Evolutionary conservation across 1,284 basidiomycete genomes (phyloP).

Genomic region (Trametes hirsuta): DNA sequence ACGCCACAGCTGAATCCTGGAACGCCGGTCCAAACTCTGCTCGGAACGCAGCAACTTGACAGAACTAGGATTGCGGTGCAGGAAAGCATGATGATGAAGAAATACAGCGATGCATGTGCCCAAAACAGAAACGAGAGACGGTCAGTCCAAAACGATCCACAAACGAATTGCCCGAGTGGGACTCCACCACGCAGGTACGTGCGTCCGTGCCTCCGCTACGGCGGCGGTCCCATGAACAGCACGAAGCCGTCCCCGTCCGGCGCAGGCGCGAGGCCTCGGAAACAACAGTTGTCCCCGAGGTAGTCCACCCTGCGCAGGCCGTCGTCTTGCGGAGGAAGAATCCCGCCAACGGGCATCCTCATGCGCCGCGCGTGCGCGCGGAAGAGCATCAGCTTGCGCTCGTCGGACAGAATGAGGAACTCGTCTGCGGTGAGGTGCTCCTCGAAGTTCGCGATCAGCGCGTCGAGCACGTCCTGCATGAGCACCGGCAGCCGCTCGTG

Average conservation of each 20-base stretch:
- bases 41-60: background rate
- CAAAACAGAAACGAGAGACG: background rate
- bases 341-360: constrained; percentile 13
- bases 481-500: constrained; percentile 46
- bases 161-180: constrained; percentile 12
- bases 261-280: constrained; percentile 57
- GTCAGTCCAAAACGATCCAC: background rate
- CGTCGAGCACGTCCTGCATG: constrained; percentile 52
- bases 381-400: constrained; percentile 35
- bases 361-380: constrained; percentile 37
- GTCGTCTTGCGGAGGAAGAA: constrained; percentile 31
- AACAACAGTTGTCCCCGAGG: constrained; percentile 50
- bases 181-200: background rate
- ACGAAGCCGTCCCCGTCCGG: constrained; percentile 55
- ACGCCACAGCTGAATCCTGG: background rate
- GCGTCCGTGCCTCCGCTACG: constrained; percentile 4
- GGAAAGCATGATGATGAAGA: constrained; percentile 12
- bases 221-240: constrained; percentile 48
- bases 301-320: constrained; percentile 54
- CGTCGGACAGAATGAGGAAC: constrained; percentile 31
- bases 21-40: background rate
- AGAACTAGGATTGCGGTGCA: constrained; percentile 6
- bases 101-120: background rate
- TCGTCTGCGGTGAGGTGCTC: constrained; percentile 46
- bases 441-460: constrained; percentile 50